phyloP scores from a whole-genome alignment of 192 early-diverging fungal species.

The Dispira simplex region DNA sequence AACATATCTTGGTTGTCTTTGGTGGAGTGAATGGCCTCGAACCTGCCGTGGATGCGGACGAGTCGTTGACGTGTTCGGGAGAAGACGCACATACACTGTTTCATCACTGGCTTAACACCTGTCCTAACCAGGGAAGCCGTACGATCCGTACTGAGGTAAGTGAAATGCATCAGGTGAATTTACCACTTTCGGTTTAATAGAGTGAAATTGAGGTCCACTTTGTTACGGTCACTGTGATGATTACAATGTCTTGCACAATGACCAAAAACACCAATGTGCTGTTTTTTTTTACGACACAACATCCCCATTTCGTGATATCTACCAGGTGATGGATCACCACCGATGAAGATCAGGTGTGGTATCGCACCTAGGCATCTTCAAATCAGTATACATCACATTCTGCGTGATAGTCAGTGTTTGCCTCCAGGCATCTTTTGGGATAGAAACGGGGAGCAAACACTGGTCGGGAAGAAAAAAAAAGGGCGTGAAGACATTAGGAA shows the following conservation, averaged over 20 bases:
- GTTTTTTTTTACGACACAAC: too few species aligned
- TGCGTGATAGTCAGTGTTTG: too few species aligned
- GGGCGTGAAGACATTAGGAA: too few species aligned
- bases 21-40: constrained; percentile 52
- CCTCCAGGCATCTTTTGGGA: too few species aligned
- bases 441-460: too few species aligned
- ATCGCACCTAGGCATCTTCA: too few species aligned
- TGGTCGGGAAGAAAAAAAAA: too few species aligned
- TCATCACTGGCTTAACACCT: constrained; percentile 41
- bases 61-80: constrained; percentile 30
- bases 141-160: constrained; percentile 40
- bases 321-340: not conserved
- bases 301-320: not conserved
- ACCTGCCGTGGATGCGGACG: constrained; percentile 41
- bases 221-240: not conserved
- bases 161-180: not conserved
- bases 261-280: too few species aligned
- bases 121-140: constrained; percentile 35
- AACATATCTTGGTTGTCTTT: constrained; percentile 47
- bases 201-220: not conserved
- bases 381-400: too few species aligned
- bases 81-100: constrained; percentile 45
- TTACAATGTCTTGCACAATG: not conserved
- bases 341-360: not conserved
- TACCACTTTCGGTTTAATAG: not conserved